A percentile compares a stretch with the other conserved stretches of the same genome.
Conservation (phyloP, 768 basidiomycete genomes). For the Boletus pseudopeckii region DNA sequence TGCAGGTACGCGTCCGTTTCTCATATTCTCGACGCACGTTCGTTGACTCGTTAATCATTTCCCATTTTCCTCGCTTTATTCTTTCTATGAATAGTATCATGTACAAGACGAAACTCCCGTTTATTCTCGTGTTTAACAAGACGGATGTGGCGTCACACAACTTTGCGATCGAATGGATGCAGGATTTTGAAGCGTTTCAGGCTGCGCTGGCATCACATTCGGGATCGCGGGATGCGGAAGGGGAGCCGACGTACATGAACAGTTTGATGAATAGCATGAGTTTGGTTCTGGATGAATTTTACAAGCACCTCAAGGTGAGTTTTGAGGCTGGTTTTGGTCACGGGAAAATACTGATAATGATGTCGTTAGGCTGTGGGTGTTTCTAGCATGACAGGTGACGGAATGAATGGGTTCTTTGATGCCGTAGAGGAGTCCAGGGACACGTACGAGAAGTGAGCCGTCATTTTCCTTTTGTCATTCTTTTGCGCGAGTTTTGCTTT, state of each 20-base stretch:
- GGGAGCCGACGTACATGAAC: conserved; percentile 97
- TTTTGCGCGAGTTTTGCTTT: not conserved
- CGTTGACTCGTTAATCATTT: not conserved
- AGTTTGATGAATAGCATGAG: conserved; percentile 99
- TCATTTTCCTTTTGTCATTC: not conserved
- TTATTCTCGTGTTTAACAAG: conserved; percentile 98
- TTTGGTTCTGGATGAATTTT: conserved; percentile 95
- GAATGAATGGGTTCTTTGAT: conserved; percentile 86
- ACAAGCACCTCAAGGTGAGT: conserved; percentile 86
- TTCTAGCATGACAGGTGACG: conserved; percentile 93
- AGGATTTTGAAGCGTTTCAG: conserved; percentile 95
- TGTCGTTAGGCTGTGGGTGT: conserved; percentile 82
- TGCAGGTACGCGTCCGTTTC: conserved; percentile 62
- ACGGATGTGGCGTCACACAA: conserved; percentile 87
- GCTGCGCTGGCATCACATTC: conserved; percentile 72
- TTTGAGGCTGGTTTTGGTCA: not conserved
- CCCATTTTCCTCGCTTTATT: not conserved
- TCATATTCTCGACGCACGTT: not conserved
- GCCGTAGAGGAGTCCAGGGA: conserved; percentile 84
- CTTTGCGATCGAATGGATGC: conserved; percentile 98
- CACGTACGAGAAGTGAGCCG: conserved; percentile 81
- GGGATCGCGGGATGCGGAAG: conserved; percentile 69
- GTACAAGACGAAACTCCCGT: conserved; percentile 97
- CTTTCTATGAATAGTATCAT: conserved; percentile 61
- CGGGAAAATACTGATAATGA: not conserved